Percentiles rank a stretch among this genome's conserved stretches.
phyloP scores from a whole-genome alignment of 2,329 filamentous ascomycete genomes.

The Furcasterigmium furcatum region DNA sequence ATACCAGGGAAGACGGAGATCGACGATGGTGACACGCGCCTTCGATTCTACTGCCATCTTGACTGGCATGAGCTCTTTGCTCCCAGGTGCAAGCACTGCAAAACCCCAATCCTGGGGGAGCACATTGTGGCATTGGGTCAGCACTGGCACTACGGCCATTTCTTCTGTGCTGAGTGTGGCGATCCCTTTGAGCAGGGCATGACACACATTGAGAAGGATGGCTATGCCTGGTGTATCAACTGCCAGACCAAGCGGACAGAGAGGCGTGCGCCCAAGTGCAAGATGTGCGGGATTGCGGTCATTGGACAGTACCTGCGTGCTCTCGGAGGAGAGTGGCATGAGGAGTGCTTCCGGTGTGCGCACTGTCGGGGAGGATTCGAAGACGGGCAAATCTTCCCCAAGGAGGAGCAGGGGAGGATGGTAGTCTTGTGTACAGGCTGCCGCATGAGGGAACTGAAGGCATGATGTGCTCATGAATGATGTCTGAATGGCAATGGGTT shows the following conservation, averaged over 20 bases:
- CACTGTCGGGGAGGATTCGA: slow-evolving; percentile 58
- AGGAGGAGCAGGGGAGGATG: slow-evolving; percentile 41
- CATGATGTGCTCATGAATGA: slow-evolving; percentile 21
- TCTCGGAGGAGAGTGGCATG: slow-evolving; percentile 90
- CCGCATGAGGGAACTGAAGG: slow-evolving; percentile 58
- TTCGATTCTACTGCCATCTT: slow-evolving; percentile 95
- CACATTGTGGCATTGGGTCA: slow-evolving; percentile 89
- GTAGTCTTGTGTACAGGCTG: slow-evolving; percentile 60
- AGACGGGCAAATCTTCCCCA: slow-evolving; percentile 64
- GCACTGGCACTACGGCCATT: slow-evolving; percentile 97
- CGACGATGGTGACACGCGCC: slow-evolving; percentile 68
- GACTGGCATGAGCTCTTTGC: slow-evolving; percentile 96
- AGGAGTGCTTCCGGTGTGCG: slow-evolving; percentile 82
- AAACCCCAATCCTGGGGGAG: slow-evolving; percentile 93
- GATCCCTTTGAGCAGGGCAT: slow-evolving; percentile 79
- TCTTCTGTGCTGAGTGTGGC: slow-evolving; percentile 98
- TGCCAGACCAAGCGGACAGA: slow-evolving; percentile 93
- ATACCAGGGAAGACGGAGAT: slow-evolving; percentile 60
- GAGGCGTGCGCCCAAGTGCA: slow-evolving; percentile 82
- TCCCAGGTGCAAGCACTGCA: slow-evolving; percentile 92
- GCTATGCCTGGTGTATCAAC: slow-evolving; percentile 92
- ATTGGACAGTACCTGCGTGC: slow-evolving; percentile 88
- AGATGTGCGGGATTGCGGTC: slow-evolving; percentile 78
- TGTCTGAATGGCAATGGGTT: background rate
- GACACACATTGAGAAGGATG: slow-evolving; percentile 87